Base-by-base conservation (phyloP, 164 flowering plant genomes). In the Warburgia ugandensis region DNA sequence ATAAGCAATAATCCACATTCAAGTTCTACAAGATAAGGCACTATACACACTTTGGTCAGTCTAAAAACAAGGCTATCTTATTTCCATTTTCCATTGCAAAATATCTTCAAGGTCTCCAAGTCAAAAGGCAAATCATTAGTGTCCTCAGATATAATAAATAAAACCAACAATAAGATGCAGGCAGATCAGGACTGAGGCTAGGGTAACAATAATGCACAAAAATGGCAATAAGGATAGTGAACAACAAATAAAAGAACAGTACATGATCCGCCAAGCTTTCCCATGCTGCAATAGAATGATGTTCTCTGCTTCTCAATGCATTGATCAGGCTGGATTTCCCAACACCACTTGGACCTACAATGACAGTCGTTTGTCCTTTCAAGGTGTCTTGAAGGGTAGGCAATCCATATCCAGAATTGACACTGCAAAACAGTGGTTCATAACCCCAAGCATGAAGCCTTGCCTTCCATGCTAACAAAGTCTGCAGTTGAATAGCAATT, bases 291-390 rank as follows among this genome's bases (percentile, higher is more conserved):
- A 59, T 70, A 32, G 49, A 17, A 52, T 33, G 37, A 42, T 20
- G 58, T 20, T 61, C 54, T 20, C 58, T 69, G 68, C 72, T 75
- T 76, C 99, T 82, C 63, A 94, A 63, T 45, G 80, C 91, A 75
- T 89, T 94, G 37, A 94, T 94, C 67, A 94, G 59, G 58, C 99
- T 94, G 36, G 99, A 94, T 64, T 94, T 94, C 45, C 97, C 99
- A 63, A 94, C 99, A 40, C 99, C 99, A 71, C 99, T 94, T 20
- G 99, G 99, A 62, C 99, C 99, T 45, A 84, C 89, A 55, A 89
- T 74, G 27, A 94, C 97, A 54, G 82, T 73, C 2, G 94, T 94
- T 61, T 83, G 86, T 27, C 75, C 80, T 60, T 71, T 82, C 73
- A 92, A 65, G 37, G 43, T 62, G 53, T 54, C 74, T 25, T 67